A percentile compares a stretch with the other conserved stretches of the same genome.
Evolutionary conservation across 257 asterid genomes (phyloP).

Genomic region (Solanum paucissectum): DNA sequence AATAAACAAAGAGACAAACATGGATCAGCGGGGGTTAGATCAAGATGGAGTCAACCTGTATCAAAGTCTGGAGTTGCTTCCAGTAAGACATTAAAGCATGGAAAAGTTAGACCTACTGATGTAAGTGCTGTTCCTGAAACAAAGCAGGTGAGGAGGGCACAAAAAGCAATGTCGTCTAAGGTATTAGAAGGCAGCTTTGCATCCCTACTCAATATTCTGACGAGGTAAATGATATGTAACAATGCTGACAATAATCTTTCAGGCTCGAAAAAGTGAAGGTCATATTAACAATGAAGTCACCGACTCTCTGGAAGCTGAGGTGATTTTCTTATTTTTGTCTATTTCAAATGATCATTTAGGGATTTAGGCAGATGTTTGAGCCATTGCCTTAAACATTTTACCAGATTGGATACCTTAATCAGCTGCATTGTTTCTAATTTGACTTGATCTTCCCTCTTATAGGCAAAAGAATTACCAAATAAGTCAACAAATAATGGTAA

Average conservation of each 20-base stretch:
- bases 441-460: slow-evolving; percentile 10
- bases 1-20: slow-evolving; percentile 38
- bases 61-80: slow-evolving; percentile 43
- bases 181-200: slow-evolving; percentile 17
- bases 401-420: not conserved
- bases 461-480: slow-evolving; percentile 56
- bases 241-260: slow-evolving; percentile 14
- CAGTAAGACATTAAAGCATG: slow-evolving; percentile 38
- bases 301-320: slow-evolving; percentile 55
- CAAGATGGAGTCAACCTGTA: slow-evolving; percentile 30
- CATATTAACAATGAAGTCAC: slow-evolving; percentile 23
- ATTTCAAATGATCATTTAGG: not conserved
- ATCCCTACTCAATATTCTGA: not conserved
- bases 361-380: not conserved
- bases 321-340: slow-evolving; percentile 6
- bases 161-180: slow-evolving; percentile 37
- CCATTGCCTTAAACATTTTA: not conserved
- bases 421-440: not conserved
- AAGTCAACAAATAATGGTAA: slow-evolving; percentile 33
- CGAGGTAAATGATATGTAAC: slow-evolving; percentile 8
- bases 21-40: slow-evolving; percentile 32
- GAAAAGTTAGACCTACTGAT: slow-evolving; percentile 32
- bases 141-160: slow-evolving; percentile 44
- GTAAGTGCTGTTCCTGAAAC: slow-evolving; percentile 37
- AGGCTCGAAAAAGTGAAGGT: slow-evolving; percentile 44